Conservation (phyloP, 148 eudicot genomes). For the Nyssa sinensis region DNA sequence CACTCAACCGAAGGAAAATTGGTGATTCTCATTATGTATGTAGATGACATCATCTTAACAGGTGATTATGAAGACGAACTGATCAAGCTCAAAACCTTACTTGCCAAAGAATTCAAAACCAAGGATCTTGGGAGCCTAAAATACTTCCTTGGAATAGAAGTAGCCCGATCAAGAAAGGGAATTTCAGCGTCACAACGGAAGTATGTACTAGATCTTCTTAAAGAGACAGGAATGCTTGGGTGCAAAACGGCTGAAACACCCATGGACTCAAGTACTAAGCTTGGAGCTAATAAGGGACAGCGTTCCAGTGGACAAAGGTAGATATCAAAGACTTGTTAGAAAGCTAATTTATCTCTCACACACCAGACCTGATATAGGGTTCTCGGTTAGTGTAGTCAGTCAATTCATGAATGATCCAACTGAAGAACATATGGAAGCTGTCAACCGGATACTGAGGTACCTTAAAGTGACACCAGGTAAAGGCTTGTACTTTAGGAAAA, state of each 20-base stretch:
- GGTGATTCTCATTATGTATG: not conserved
- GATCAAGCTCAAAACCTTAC: not conserved
- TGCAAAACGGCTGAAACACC: not conserved
- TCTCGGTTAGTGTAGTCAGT: too few relatives aligned
- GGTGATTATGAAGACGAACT: not conserved
- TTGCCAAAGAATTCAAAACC: not conserved
- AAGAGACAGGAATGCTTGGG: not conserved
- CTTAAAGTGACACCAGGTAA: not conserved
- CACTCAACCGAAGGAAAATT: not conserved
- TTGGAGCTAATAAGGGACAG: not conserved
- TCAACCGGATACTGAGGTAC: not conserved
- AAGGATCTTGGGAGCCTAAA: not conserved
- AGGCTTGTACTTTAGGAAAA: not conserved
- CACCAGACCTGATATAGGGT: too few relatives aligned
- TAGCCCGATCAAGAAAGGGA: not conserved
- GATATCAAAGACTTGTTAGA: too few relatives aligned
- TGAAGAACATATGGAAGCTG: not conserved
- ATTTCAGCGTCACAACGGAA: not conserved
- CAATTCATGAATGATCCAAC: too few relatives aligned
- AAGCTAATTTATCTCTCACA: too few relatives aligned
- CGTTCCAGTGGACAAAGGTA: too few relatives aligned
- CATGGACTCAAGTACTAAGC: not conserved
- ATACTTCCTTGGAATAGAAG: not conserved
- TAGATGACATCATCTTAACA: not conserved
- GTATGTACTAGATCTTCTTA: conserved; percentile 1